A percentile compares a stretch with the other conserved stretches of the same genome.
These are phyloP conservation scores for Ceratocystis cacaofunesta DNA, from an alignment of 2,329 filamentous ascomycete species.

Conservation along the genomic window DNA sequence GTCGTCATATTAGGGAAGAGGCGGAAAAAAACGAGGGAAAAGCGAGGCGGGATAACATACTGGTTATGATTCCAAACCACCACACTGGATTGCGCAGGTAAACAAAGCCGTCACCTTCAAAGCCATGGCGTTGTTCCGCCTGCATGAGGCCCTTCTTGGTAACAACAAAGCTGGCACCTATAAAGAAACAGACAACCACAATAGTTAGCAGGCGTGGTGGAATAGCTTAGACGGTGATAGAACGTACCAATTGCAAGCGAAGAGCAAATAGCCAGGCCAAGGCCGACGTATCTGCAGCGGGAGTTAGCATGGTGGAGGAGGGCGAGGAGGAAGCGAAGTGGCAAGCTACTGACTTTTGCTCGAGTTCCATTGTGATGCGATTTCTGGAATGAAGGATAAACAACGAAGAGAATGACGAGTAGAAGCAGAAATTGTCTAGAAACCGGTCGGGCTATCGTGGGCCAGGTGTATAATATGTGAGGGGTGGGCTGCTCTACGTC, in stretches of 20 bases:
- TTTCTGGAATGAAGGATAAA: too few relatives aligned
- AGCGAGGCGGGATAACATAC: constrained; percentile 36
- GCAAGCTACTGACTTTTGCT: constrained; percentile 15
- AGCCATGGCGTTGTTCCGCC: constrained; percentile 80
- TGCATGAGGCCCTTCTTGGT: constrained; percentile 97
- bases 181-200: constrained; percentile 1
- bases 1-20: background rate
- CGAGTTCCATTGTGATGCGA: constrained; percentile 11
- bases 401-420: background rate
- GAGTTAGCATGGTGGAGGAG: background rate
- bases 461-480: too few relatives aligned
- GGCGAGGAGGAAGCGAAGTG: background rate
- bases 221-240: background rate
- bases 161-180: constrained; percentile 93
- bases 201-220: constrained; percentile 18
- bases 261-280: constrained; percentile 59
- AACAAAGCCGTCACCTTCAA: constrained; percentile 89
- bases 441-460: too few relatives aligned
- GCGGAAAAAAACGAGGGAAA: background rate
- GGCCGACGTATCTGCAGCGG: constrained; percentile 53
- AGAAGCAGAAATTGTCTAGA: background rate
- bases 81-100: constrained; percentile 91
- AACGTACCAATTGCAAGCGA: constrained; percentile 60
- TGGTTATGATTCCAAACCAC: constrained; percentile 88
- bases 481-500: too few relatives aligned